Evolutionary conservation across 495 filamentous ascomycete genomes (phyloP).

Genomic region (Opeltia flavorubescens): DNA sequence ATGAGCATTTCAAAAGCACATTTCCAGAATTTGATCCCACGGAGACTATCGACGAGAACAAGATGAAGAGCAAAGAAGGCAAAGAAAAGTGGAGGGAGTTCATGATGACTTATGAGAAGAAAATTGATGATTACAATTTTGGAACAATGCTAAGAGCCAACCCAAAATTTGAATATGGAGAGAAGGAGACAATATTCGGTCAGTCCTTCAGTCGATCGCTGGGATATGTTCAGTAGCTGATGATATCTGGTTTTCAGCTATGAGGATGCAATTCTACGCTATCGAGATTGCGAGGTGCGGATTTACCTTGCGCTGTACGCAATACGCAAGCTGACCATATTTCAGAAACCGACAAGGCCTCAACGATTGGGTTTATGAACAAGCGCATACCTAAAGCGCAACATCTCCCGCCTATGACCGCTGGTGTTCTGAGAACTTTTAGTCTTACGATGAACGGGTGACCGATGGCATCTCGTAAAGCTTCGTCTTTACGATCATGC

Average conservation of each 20-base stretch:
- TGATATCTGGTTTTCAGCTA: slow-evolving; percentile 11
- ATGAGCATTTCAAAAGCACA: slow-evolving; percentile 65
- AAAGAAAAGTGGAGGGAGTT: slow-evolving; percentile 96
- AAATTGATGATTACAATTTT: slow-evolving; percentile 91
- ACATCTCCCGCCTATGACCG: too few species aligned
- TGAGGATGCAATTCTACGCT: slow-evolving; percentile 97
- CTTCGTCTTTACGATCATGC: too few species aligned
- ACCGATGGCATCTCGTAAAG: too few species aligned
- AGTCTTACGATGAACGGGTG: too few species aligned
- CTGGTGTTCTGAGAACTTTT: too few species aligned
- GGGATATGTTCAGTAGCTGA: too few species aligned
- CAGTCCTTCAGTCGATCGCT: too few species aligned
- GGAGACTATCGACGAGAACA: slow-evolving; percentile 68
- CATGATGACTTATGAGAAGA: slow-evolving; percentile 87
- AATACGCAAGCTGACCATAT: slow-evolving; percentile 5
- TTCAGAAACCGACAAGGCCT: slow-evolving; percentile 67
- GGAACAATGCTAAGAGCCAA: slow-evolving; percentile 77
- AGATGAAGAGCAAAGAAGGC: slow-evolving; percentile 94
- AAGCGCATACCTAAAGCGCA: slow-evolving; percentile 29
- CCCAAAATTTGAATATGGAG: slow-evolving; percentile 68
- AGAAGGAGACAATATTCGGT: slow-evolving; percentile 90
- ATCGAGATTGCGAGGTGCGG: slow-evolving; percentile 78
- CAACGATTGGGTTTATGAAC: slow-evolving; percentile 94
- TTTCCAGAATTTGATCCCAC: slow-evolving; percentile 88
- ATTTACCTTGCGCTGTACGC: neutral